Conservation (phyloP, 148 eudicot genomes). For the Fagopyrum esculentum region DNA sequence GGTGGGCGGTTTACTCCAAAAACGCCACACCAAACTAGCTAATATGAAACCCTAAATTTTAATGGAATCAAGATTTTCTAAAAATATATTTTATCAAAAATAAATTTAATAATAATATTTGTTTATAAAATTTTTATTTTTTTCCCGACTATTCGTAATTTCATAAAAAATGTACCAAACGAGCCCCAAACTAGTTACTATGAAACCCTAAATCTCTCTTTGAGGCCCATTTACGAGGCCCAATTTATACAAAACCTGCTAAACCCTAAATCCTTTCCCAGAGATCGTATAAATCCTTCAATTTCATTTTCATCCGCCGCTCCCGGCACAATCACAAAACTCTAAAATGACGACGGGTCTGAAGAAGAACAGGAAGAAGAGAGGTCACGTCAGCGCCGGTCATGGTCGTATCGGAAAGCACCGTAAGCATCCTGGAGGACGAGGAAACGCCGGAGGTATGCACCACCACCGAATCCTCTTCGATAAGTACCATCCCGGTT, state of each 20-base stretch:
- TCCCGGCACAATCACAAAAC: not conserved
- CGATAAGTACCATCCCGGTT: constrained; percentile 15
- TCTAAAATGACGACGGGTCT: constrained; percentile 5
- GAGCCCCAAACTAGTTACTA: no score
- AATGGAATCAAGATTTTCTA: no score
- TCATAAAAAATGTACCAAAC: no score
- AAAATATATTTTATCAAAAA: no score
- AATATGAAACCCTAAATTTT: no score
- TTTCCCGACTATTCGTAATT: no score
- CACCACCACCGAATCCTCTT: constrained; percentile 14
- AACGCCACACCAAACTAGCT: not conserved
- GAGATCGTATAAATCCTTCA: not conserved
- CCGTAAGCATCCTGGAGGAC: constrained; percentile 12
- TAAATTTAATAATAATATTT: no score
- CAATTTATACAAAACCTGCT: not conserved
- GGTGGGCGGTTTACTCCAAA: not conserved
- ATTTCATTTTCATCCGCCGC: not conserved
- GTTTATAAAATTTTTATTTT: no score
- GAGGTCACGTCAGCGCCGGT: constrained; percentile 10
- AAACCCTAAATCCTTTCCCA: not conserved
- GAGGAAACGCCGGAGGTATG: constrained; percentile 13
- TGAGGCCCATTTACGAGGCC: not conserved
- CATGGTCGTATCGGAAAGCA: constrained; percentile 12
- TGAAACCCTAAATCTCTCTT: no score
- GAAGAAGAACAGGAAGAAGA: constrained; percentile 15